These are phyloP conservation scores for Jasminum sambac DNA, from an alignment of 257 asterid genomes.

Conservation along the genomic window DNA sequence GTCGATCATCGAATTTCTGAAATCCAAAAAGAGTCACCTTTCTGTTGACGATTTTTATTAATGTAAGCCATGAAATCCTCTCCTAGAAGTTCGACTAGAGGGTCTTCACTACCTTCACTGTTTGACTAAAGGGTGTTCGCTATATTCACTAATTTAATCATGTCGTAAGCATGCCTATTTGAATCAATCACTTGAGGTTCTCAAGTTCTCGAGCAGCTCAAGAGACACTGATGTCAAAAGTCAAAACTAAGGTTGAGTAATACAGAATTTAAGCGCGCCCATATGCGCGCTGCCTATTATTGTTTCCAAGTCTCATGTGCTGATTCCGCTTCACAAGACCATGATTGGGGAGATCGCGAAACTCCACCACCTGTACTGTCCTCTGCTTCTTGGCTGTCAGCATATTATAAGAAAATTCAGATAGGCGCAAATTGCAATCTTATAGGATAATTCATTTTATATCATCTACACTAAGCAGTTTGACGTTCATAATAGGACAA, in stretches of 20 bases:
- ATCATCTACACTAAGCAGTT: neutral
- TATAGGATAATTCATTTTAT: neutral
- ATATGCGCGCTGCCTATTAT: slow-evolving; percentile 56
- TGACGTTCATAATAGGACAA: neutral
- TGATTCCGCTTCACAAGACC: slow-evolving; percentile 50
- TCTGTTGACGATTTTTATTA: slow-evolving; percentile 17
- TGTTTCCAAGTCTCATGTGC: slow-evolving; percentile 54
- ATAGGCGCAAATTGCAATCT: neutral
- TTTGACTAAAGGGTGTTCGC: slow-evolving; percentile 27
- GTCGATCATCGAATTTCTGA: neutral
- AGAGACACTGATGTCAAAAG: slow-evolving; percentile 19
- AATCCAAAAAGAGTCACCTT: neutral
- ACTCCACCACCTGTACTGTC: slow-evolving; percentile 82
- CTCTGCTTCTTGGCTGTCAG: slow-evolving; percentile 77
- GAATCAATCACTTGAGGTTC: slow-evolving; percentile 4
- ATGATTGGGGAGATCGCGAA: slow-evolving; percentile 80
- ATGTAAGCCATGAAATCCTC: slow-evolving; percentile 16
- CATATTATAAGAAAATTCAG: neutral
- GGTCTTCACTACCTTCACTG: slow-evolving; percentile 30
- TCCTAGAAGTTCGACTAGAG: slow-evolving; percentile 25
- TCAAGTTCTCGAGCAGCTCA: slow-evolving; percentile 20
- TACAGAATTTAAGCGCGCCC: slow-evolving; percentile 50
- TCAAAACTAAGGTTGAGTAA: slow-evolving; percentile 2
- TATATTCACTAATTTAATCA: slow-evolving; percentile 21
- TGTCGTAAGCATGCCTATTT: slow-evolving; percentile 16